phyloP scores from a whole-genome alignment of 208 protist species.

The Trypanosoma cruzi region DNA sequence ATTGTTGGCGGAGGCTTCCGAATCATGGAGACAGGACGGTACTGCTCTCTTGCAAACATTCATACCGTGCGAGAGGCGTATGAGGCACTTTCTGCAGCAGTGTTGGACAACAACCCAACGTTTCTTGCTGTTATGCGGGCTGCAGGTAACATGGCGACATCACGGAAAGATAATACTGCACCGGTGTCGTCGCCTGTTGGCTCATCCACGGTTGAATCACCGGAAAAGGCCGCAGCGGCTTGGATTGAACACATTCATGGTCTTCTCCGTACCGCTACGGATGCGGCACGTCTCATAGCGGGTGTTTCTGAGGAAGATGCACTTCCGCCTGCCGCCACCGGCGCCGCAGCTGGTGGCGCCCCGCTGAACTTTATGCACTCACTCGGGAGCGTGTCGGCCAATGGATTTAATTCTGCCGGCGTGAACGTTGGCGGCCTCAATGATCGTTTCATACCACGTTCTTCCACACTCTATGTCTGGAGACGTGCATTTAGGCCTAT shows the following conservation, averaged over 20 bases:
- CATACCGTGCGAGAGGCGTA: conserved; percentile 40
- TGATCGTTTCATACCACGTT: conserved; percentile 2
- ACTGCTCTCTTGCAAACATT: conserved; percentile 50
- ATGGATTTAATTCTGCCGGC: no score
- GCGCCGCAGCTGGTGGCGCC: conserved; percentile 18
- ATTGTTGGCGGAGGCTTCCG: conserved; percentile 46
- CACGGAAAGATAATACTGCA: conserved; percentile 19
- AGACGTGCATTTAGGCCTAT: conserved; percentile 27
- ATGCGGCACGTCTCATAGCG: conserved; percentile 47
- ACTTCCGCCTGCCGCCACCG: conserved; percentile 37
- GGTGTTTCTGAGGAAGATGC: conserved; percentile 48
- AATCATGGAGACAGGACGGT: conserved; percentile 29
- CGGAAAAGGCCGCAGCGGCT: neutral
- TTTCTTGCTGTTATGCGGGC: conserved; percentile 15
- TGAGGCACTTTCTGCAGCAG: conserved; percentile 26
- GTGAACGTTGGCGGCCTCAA: neutral
- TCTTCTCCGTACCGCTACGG: conserved; percentile 45
- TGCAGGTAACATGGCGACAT: conserved; percentile 13
- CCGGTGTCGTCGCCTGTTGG: neutral
- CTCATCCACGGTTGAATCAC: neutral
- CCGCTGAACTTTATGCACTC: neutral
- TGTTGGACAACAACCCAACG: conserved; percentile 31
- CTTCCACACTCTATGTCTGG: conserved; percentile 27
- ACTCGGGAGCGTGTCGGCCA: neutral
- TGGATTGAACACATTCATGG: conserved; percentile 39